Percentiles rank a stretch among this genome's conserved stretches.
Evolutionary conservation across 805 yeast species (phyloP).

Genomic region (Groenewaldozyma tartarivorans): DNA sequence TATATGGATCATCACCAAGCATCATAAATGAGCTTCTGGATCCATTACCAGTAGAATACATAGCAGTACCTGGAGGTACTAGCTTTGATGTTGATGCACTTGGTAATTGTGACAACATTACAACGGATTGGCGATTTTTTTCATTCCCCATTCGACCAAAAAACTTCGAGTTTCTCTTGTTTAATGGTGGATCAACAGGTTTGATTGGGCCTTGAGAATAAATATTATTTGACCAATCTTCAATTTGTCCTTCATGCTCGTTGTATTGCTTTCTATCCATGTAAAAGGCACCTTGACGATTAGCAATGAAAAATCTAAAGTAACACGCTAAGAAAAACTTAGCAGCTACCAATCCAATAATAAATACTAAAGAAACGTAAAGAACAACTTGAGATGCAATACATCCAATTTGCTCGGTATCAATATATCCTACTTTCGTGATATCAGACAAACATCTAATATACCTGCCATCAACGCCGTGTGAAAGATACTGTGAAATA

Average conservation of each 20-base stretch:
- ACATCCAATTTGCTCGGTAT: constrained; percentile 86
- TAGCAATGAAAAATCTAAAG: constrained; percentile 75
- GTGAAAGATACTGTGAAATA: constrained; percentile 61
- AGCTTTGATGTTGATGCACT: constrained; percentile 23
- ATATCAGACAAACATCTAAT: constrained; percentile 82
- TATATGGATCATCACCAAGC: constrained; percentile 8
- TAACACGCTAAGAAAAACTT: constrained; percentile 84
- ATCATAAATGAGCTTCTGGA: constrained; percentile 18
- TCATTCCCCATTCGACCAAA: constrained; percentile 5
- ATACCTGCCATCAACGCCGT: constrained; percentile 54
- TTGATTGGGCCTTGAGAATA: constrained; percentile 27
- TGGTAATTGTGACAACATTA: constrained; percentile 27
- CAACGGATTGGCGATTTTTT: constrained; percentile 19
- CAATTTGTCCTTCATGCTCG: constrained; percentile 58
- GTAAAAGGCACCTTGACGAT: constrained; percentile 68
- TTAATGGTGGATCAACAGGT: constrained; percentile 25
- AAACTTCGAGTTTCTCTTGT: constrained; percentile 7
- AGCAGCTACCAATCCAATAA: constrained; percentile 64
- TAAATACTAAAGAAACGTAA: constrained; percentile 71
- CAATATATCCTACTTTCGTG: constrained; percentile 61
- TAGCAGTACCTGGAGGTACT: constrained; percentile 23
- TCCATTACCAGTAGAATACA: constrained; percentile 18
- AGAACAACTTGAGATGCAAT: constrained; percentile 82
- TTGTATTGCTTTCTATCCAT: constrained; percentile 49
- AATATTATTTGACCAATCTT: constrained; percentile 75